A percentile compares a stretch with the other conserved stretches of the same genome.
phyloP scores from a whole-genome alignment of 306 rosid species.

The Pachyrhizus erosus region DNA sequence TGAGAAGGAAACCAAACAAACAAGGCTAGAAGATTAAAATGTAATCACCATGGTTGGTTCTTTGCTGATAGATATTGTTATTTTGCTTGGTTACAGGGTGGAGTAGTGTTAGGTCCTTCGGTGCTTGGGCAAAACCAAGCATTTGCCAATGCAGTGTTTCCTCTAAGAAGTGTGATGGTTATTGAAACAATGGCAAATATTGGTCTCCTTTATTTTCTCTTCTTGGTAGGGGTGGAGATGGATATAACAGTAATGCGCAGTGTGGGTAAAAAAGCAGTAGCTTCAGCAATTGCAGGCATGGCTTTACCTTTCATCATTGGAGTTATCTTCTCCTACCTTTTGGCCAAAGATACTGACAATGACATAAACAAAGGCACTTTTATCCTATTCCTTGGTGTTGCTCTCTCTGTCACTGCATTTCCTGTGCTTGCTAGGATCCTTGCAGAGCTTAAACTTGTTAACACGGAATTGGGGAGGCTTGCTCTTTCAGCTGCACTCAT shows the following conservation, averaged over 20 bases:
- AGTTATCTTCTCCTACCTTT: slow-evolving; percentile 53
- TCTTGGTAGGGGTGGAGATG: slow-evolving; percentile 88
- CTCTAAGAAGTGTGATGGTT: slow-evolving; percentile 85
- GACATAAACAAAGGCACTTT: slow-evolving; percentile 55
- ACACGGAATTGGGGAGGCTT: slow-evolving; percentile 75
- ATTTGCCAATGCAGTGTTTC: slow-evolving; percentile 67
- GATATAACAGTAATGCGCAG: slow-evolving; percentile 61
- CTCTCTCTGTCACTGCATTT: slow-evolving; percentile 88
- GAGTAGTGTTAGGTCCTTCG: slow-evolving; percentile 87
- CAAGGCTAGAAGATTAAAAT: neutral
- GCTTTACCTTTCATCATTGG: slow-evolving; percentile 71
- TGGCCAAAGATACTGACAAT: neutral
- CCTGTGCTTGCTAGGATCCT: slow-evolving; percentile 84
- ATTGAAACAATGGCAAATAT: slow-evolving; percentile 90
- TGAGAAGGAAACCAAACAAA: neutral
- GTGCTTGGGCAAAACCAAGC: slow-evolving; percentile 57
- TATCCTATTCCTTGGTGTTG: slow-evolving; percentile 78
- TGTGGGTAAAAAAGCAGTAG: slow-evolving; percentile 65
- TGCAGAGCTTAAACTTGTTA: slow-evolving; percentile 82
- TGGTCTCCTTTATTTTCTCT: slow-evolving; percentile 83
- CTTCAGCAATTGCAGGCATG: slow-evolving; percentile 72
- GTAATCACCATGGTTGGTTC: neutral
- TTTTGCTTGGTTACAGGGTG: slow-evolving; percentile 62
- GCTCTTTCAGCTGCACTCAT: slow-evolving; percentile 83
- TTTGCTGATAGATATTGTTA: neutral